Evolutionary conservation across 495 filamentous ascomycete genomes (phyloP), one percentile per base, ranked within the genome.

Genomic region (Alectoria sarmentosa): DNA sequence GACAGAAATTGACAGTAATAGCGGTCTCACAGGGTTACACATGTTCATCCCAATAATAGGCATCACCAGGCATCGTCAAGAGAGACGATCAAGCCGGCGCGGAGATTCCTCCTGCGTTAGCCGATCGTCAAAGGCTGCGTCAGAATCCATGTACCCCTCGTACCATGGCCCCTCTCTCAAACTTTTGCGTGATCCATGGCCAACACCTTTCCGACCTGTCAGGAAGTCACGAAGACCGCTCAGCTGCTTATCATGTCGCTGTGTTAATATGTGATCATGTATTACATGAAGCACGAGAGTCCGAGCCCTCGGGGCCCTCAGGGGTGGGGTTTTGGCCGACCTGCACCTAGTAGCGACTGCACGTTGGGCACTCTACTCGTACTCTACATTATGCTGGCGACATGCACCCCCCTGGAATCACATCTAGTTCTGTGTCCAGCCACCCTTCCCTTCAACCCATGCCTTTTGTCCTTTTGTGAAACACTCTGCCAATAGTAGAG

Each of bases 381-480:
- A 55, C 52, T 55, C 52, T 32, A 32, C 0, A 21, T 34, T 21
- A 55, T 32, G 52, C 52, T 55, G 34, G 34, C n/a, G 17, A 30
- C 30, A 55, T 55, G 52, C 52, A 55, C 52, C 52, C 52, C 52
- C 52, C 34, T n/a, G n/a, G 52, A 55, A 55, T 55, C 13, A 54
- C 34, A 55, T 55, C 52, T 21, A 55, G 34, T 55, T 4, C 28
- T 34, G 28, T 21, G 52, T 34, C 15, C 52, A 34, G 30, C 6
- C 30, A 55, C 1, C n/a, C 23, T 28, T 30, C n/a, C 19, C 4
- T 46, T 32, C 7, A 19, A 32, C 49, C 28, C 49, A 54, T 17
- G 3, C 28, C 52, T 55, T 55, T 30, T 15, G 30, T 17, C 28
- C 52, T 55, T 55, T 30, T 15, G 30, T 17, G 30, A 55, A 34